Evolutionary conservation across 495 filamentous ascomycete genomes (phyloP).

Genomic region (Xylaria sp.): DNA sequence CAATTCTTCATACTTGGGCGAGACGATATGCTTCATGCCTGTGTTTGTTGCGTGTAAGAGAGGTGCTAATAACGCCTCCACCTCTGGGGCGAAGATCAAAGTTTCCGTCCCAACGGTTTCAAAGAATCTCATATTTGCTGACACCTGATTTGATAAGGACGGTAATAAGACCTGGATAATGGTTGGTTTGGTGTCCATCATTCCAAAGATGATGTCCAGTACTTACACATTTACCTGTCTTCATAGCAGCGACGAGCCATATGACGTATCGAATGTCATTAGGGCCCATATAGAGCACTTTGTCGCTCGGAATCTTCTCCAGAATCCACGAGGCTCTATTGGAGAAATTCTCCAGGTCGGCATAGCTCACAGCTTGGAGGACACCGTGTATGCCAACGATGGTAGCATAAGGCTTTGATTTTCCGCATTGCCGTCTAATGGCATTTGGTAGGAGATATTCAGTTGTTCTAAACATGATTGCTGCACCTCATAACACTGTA

Average conservation of each 20-base stretch:
- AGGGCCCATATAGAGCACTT: constrained; percentile 43
- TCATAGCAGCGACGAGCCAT: constrained; percentile 45
- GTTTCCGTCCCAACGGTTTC: background rate
- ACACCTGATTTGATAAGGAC: background rate
- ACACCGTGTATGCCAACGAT: background rate
- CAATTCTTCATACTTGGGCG: constrained; percentile 18
- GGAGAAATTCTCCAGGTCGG: constrained; percentile 3
- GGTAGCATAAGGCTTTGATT: background rate
- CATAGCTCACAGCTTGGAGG: background rate
- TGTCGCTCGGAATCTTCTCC: background rate
- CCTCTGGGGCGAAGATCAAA: background rate
- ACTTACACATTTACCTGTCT: constrained; percentile 36
- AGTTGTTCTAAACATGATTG: background rate
- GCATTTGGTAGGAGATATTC: background rate
- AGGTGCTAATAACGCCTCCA: no score
- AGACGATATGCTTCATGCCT: background rate
- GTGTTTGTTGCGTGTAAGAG: no score
- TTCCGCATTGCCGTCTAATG: background rate
- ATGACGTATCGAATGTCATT: constrained; percentile 51
- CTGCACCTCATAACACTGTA: no score
- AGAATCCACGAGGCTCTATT: background rate
- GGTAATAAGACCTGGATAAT: background rate
- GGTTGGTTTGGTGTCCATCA: no score
- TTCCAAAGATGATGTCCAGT: no score
- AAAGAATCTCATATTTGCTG: background rate